These are phyloP conservation scores for Helminthosporium solani DNA, from an alignment of 2,329 filamentous ascomycete species.

Conservation along the genomic window DNA sequence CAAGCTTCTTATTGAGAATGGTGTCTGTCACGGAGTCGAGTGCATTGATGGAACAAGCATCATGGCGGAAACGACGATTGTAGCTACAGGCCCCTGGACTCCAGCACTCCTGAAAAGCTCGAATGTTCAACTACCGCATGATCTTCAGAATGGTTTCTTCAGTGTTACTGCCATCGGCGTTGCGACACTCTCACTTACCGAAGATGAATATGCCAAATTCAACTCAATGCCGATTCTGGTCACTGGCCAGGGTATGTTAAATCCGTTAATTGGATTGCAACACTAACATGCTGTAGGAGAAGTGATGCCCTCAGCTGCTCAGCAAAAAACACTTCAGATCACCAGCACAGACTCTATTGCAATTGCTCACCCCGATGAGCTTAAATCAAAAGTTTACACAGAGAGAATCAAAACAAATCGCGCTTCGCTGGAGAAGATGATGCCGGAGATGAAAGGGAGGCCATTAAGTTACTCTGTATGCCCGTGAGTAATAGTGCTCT, in stretches of 20 bases:
- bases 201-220: neutral
- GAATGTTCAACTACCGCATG: neutral
- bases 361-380: neutral
- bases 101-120: neutral
- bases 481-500: neutral
- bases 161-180: neutral
- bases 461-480: neutral
- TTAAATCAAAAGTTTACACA: neutral
- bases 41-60: neutral
- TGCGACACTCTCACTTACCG: neutral
- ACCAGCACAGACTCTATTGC: neutral
- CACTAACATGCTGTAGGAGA: neutral
- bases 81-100: neutral
- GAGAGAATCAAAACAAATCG: neutral
- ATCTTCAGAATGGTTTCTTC: neutral
- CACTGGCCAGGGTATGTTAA: neutral
- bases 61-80: neutral
- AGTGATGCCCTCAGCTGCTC: neutral
- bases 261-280: neutral
- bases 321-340: neutral
- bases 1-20: neutral
- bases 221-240: neutral
- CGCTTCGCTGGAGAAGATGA: neutral
- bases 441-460: neutral
- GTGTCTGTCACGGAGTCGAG: neutral